Evolutionary conservation across 179 eudicot species (phyloP).

Genomic region (Camellia oleifera): DNA sequence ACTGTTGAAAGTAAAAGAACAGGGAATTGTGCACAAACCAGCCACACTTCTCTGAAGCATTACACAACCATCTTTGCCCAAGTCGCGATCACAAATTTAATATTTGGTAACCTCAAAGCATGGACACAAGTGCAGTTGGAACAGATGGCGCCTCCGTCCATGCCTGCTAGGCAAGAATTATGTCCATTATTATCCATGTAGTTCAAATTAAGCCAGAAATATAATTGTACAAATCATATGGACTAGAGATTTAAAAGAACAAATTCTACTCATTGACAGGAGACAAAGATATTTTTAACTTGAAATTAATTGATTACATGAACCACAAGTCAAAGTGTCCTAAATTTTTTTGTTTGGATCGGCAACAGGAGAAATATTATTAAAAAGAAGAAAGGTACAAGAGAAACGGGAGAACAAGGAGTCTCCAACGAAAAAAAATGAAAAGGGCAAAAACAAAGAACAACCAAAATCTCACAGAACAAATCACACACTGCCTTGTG

Average conservation of each 20-base stretch:
- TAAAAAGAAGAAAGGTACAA: no score
- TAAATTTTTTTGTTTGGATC: no score
- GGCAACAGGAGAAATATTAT: no score
- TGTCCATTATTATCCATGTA: neutral
- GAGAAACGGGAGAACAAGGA: no score
- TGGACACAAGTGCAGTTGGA: slow-evolving; percentile 70
- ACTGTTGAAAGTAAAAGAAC: neutral
- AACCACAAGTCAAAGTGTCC: neutral
- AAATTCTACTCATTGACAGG: neutral
- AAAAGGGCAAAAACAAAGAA: no score
- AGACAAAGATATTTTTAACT: neutral
- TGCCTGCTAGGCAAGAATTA: slow-evolving; percentile 35
- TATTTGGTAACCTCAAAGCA: slow-evolving; percentile 73
- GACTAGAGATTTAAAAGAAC: neutral
- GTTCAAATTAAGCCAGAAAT: neutral
- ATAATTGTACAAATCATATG: neutral
- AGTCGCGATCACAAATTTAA: slow-evolving; percentile 86
- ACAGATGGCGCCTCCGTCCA: slow-evolving; percentile 87
- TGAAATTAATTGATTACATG: neutral
- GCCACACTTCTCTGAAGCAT: slow-evolving; percentile 76
- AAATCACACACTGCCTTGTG: no score
- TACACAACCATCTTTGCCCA: slow-evolving; percentile 89
- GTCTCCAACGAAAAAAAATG: no score
- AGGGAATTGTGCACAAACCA: slow-evolving; percentile 37
- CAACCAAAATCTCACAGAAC: no score